Evolutionary conservation across 805 yeast genomes (phyloP), one percentile per base, ranked within the genome.

Genomic region (Saccharomycopsis selenospora): DNA sequence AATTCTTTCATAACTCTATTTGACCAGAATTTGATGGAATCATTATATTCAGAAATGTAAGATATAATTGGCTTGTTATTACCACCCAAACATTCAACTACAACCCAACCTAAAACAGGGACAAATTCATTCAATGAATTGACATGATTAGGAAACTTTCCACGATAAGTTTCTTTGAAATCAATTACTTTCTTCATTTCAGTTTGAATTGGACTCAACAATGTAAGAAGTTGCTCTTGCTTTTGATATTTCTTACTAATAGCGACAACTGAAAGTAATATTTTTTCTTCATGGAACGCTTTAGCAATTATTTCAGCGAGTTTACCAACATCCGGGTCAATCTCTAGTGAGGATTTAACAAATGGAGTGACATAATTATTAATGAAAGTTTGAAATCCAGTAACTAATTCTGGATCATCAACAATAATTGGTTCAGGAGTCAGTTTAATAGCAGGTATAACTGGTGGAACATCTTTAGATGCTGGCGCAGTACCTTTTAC

Each of bases 1-100:
- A 68, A 80, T 53, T 88, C 96, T 66, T 90, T 90, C 63, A 90
- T 67, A 40, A 91, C 82, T 58, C 95, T 78, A 67, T 93, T 90
- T 8, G 95, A 77, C 89, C 97, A 93, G 67, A 93, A 93, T 63
- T 84, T 91, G 29, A 96, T 85, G 18, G 95, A 79, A 61, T 93
- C 99, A 61, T 83, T 85, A 67, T 81, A 85, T 55, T 90, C 96
- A 3, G 84, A 77, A 49, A 93, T 75, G 55, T 73, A 76, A 0
- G 87, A 77, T 13, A 84, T 77, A 10, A 52, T 33, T 30, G 52
- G 55, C 40, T 52, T 52, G 36, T 48, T 48, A 18, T 45, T 48
- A 8, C 50, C 53, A 8, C 52, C 50, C 1, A 97, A 96, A 3
- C 87, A 79, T 3, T 73, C 77, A 4, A 77, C 76, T 17, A 86